Evolutionary conservation across 495 filamentous ascomycete genomes (phyloP), one percentile per base, ranked within the genome.

Genomic region (Trichoderma parareesei): DNA sequence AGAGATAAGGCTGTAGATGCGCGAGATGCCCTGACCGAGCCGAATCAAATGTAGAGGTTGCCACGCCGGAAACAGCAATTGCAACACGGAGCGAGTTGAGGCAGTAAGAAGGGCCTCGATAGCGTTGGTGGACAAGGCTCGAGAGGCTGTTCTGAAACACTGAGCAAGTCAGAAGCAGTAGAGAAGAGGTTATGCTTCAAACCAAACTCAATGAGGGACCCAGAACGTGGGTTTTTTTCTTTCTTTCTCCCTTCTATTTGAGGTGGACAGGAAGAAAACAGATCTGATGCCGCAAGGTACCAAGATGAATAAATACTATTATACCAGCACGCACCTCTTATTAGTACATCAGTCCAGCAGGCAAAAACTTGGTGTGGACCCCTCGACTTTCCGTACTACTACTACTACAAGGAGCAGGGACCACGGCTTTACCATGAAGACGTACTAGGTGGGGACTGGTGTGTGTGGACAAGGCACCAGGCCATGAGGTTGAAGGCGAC

Each of bases 211-310:
- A 16, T 57, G 20, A 57, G 27, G 37, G 53, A 57, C 14, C 20
- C 27, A 10, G 27, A 57, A 57, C 33, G 20, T 35, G 53, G 10
- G n/a, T n/a, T 37, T 37, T 37, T 37, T 13, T 11, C 20, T 2
- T 27, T 27, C 27, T 27, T 27, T 1, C 2, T 27, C 27, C 27
- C 27, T 27, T 27, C 27, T 27, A 27, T 27, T 27, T 14, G 20
- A 57, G 53, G 10, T 20, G 53, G 27, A 57, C 27, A 14, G 33
- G 27, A 37, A 57, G 37, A 57, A 57, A 57, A 57, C 35, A 57
- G 46, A 18, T 9, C 40, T 57, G 53, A 57, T 57, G 53, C 53
- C 9, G 53, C 37, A 20, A 57, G 53, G 53, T 57, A 57, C 53
- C 10, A 37, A 13, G 35, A 57, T 57, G 8, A 37, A 18, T 18